Evolutionary conservation across 2,329 filamentous ascomycete species (phyloP), one percentile per base, ranked within the genome.

Genomic region (Aspergillus jensenii): DNA sequence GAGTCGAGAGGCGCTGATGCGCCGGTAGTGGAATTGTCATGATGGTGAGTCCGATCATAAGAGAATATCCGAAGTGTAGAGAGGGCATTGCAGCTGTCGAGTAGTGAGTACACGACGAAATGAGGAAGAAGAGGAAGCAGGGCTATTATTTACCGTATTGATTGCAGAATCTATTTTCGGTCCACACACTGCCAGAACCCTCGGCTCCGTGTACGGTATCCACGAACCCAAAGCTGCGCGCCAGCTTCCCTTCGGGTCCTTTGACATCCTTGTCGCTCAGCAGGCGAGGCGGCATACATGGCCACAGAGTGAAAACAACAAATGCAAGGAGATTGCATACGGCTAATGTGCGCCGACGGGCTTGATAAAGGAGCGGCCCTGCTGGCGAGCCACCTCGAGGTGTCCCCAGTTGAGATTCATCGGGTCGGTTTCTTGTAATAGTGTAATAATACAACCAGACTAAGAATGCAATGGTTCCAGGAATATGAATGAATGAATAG

Each of bases 401-500:
- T 49, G 77, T 77, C 44, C 74, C 76, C 5, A 68, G 60, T 35
- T 76, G 76, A 19, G 70, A 67, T 14, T 78, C 73, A 56, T 77
- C 69, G 35, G 74, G 70, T 33, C 82, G 77, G 68, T 84, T 84
- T 52, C 81, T 81, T 7, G 85, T 87, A 23, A 86, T 89, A 47
- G 87, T 90, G 69, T 88, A 82, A 75, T 88, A 89, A 76, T 85
- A 91, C 4, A 91, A 80, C 68, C 84, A 82, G 39, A 85, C 80
- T 23, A 86, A 78, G 68, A 90, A 91, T 45, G 87, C 80, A 63
- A 91, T 90, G 6, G 88, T 90, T 14, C 87, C 88, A 0, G 88
- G 89, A 58, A 91, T 91, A 71, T 91, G 89, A 67, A 91, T 90
- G 74, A 90, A 90, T 6, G 87, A 90, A 74, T 91, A 91, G 27